These are phyloP conservation scores for Plasmodium fragile DNA, from an alignment of 169 alveolate species.

Conservation along the genomic window DNA sequence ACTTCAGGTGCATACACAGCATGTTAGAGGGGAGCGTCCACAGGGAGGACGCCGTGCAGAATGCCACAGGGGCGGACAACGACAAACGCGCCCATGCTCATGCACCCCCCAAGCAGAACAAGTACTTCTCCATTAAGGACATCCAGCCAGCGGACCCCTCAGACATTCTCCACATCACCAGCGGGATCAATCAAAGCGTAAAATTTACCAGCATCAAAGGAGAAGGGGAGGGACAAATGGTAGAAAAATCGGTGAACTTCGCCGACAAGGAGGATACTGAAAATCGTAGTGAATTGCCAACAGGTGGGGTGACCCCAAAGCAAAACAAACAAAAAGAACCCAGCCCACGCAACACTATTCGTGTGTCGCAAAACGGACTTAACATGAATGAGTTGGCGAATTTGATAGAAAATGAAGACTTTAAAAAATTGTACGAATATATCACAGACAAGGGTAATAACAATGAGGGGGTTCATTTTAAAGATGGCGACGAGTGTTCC, in stretches of 20 bases:
- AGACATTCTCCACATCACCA: background rate
- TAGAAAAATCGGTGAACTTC: background rate
- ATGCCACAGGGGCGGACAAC: background rate
- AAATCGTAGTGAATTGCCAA: background rate
- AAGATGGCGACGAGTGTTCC: background rate
- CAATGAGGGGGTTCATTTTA: background rate
- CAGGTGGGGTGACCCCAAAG: background rate
- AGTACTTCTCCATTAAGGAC: slow-evolving; percentile 22
- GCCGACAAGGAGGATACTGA: background rate
- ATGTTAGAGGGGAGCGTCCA: background rate
- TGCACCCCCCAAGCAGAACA: background rate
- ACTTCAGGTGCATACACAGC: slow-evolving; percentile 22
- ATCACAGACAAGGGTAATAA: slow-evolving; percentile 14
- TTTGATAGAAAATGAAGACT: slow-evolving; percentile 29
- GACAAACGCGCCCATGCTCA: background rate
- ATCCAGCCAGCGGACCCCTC: background rate
- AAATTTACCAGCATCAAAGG: slow-evolving; percentile 11
- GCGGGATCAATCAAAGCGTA: background rate
- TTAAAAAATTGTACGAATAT: slow-evolving; percentile 40
- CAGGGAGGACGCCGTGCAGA: background rate
- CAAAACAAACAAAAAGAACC: background rate
- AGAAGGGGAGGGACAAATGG: background rate
- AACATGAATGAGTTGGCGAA: slow-evolving; percentile 7
- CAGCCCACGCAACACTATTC: background rate
- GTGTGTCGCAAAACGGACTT: slow-evolving; percentile 3